A percentile compares a stretch with the other conserved stretches of the same genome.
Evolutionary conservation across 2,329 filamentous ascomycete species (phyloP).

Genomic region (Graphiopsis chlorocephala): DNA sequence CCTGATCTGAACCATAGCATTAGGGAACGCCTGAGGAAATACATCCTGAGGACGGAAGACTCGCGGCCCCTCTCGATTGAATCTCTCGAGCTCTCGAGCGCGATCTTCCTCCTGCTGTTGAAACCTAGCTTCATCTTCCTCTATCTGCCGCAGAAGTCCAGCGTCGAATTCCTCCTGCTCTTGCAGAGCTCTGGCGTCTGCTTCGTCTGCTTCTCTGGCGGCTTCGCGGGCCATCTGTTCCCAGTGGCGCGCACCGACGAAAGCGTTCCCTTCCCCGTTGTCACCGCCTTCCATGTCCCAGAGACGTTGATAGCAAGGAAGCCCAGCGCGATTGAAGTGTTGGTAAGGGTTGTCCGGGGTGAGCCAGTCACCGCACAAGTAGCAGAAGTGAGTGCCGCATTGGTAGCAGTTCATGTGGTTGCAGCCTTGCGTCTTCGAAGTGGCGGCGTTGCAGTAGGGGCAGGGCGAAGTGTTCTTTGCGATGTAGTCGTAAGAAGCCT

Average conservation of each 20-base stretch:
- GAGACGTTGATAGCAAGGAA: constrained; percentile 73
- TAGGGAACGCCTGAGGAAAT: too few species aligned
- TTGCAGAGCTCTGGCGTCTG: constrained; percentile 20
- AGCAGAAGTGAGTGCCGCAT: constrained; percentile 92
- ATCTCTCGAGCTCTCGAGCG: too few species aligned
- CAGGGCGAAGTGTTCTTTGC: constrained; percentile 78
- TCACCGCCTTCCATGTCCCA: constrained; percentile 90
- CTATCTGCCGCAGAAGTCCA: too few species aligned
- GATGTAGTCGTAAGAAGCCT: constrained; percentile 82
- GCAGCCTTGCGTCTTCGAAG: constrained; percentile 83
- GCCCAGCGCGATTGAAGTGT: constrained; percentile 77
- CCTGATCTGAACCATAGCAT: too few species aligned
- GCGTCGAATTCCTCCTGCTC: too few species aligned
- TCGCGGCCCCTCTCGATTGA: too few species aligned
- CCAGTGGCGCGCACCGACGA: constrained; percentile 43
- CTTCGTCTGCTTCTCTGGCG: constrained; percentile 33
- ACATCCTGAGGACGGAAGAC: too few species aligned
- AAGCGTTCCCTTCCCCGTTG: constrained; percentile 39
- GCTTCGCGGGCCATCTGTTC: constrained; percentile 41
- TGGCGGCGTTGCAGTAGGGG: constrained; percentile 79
- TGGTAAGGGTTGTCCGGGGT: constrained; percentile 76
- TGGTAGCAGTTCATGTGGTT: constrained; percentile 95
- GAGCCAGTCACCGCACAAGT: constrained; percentile 87
- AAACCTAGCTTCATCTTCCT: neutral
- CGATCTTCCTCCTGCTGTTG: too few species aligned